Evolutionary conservation across 768 basidiomycete genomes (phyloP), one percentile per base, ranked within the genome.

Genomic region (Asterophora lycoperdoides): DNA sequence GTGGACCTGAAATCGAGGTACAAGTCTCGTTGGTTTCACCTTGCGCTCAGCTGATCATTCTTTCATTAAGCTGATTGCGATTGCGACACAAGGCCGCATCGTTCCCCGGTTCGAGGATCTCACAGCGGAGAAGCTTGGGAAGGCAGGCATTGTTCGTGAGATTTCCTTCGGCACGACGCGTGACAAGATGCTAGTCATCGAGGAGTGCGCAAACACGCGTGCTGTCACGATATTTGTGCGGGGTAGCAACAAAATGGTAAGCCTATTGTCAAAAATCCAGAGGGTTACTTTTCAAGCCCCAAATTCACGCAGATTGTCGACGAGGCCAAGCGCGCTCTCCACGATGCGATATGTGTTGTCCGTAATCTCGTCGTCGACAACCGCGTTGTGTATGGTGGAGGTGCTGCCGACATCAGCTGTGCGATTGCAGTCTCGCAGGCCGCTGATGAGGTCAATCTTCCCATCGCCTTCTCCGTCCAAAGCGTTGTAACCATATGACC

Each of bases 171-270:
- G 96, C 41, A 99, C 96, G 8, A 99, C 96, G 13, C 80, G 93
- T 53, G 96, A 99, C 69, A 97, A 97, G 76, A 99, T 99, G 96
- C 82, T 99, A 47, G 89, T 98, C 54, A 95, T 99, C 57, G 96
- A 98, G 67, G 94, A 98, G 61, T 98, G 95, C 60, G 95, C 96
- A 14, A 99, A 99, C 71, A 81, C 86, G 8, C 81, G 93, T 46
- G 94, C 95, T 30, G 95, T 98, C 37, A 98, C 96, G 7, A 86
- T 98, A 59, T 98, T 99, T 57, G 93, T 98, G 18, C 80, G 96
- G 30, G 96, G 96, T 17, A 91, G 88, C 62, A 99, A 99, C 73
- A 99, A 99, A 73, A 99, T 99, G 96, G 95, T 93, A 54, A 7
- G 68, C 14, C 19, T 4, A 14, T 36, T 38, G 36, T 17, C 19